Evolutionary conservation across 2,329 filamentous ascomycete genomes (phyloP).

Genomic region (Aspergillus sp.): DNA sequence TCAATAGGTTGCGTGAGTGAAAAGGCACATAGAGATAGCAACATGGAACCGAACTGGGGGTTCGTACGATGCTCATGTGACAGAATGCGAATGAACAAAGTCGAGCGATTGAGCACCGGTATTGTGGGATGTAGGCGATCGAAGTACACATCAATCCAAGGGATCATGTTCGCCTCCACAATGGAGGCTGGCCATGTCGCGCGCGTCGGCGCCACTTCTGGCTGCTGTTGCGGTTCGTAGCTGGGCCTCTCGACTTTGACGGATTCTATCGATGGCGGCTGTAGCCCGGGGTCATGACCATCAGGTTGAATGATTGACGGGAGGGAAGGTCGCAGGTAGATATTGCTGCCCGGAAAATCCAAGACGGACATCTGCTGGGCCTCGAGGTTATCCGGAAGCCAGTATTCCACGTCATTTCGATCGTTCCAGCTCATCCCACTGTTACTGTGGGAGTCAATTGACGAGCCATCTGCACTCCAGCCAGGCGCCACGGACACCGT

Average conservation of each 20-base stretch:
- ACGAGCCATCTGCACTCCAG: constrained; percentile 22
- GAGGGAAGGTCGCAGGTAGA: constrained; percentile 34
- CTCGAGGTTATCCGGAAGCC: constrained; percentile 36
- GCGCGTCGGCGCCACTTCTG: constrained; percentile 19
- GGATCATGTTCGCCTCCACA: constrained; percentile 41
- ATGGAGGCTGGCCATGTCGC: constrained; percentile 41
- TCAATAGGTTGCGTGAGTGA: constrained; percentile 46
- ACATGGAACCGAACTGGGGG: constrained; percentile 44
- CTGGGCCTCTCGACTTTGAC: constrained; percentile 19
- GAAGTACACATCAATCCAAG: constrained; percentile 46
- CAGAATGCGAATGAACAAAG: constrained; percentile 43
- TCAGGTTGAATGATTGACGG: constrained; percentile 32
- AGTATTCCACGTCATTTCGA: constrained; percentile 31
- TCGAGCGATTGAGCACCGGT: constrained; percentile 41
- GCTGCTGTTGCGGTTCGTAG: constrained; percentile 14
- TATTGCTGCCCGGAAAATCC: constrained; percentile 35
- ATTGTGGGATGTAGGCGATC: constrained; percentile 45
- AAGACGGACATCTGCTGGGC: constrained; percentile 31
- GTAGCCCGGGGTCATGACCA: constrained; percentile 18
- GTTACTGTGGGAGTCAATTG: constrained; percentile 21
- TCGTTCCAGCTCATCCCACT: constrained; percentile 27
- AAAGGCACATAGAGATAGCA: constrained; percentile 43
- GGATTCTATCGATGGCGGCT: constrained; percentile 18
- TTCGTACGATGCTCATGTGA: constrained; percentile 44
- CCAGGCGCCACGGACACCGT: constrained; percentile 19